Conservation (phyloP, 495 filamentous ascomycete genomes). For the Alectoria sarmentosa region DNA sequence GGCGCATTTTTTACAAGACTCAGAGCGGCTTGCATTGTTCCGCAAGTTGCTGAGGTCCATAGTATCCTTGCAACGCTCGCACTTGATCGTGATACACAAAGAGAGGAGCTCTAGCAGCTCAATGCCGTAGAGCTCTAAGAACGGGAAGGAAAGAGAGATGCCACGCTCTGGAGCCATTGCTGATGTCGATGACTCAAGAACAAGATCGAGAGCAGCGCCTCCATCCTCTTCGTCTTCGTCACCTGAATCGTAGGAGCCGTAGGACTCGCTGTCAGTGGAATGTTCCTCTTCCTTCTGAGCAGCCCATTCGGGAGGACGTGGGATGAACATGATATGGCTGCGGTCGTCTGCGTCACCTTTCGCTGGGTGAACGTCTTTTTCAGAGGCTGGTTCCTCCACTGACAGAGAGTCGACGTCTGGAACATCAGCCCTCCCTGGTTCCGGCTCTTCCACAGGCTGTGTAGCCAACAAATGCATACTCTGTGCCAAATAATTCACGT, state of each 20-base stretch:
- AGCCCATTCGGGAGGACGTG: conserved; percentile 78
- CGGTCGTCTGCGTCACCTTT: conserved; percentile 37
- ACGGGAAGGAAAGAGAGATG: conserved; percentile 75
- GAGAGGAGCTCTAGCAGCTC: conserved; percentile 68
- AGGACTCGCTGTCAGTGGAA: conserved; percentile 38
- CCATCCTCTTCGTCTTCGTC: conserved; percentile 42
- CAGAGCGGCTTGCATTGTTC: conserved; percentile 34
- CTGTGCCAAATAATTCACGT: conserved; percentile 69
- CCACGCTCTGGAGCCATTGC: conserved; percentile 48
- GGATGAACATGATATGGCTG: conserved; percentile 67
- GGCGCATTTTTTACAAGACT: conserved; percentile 72
- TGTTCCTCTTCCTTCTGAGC: conserved; percentile 33
- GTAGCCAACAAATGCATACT: conserved; percentile 67
- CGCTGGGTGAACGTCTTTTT: conserved; percentile 4
- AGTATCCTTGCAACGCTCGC: conserved; percentile 72
- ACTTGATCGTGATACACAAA: conserved; percentile 71
- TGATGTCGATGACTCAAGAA: conserved; percentile 20
- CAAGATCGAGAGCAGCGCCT: conserved; percentile 30
- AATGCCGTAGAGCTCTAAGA: conserved; percentile 71
- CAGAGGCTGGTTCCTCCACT: conserved; percentile 17
- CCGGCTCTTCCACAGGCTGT: conserved; percentile 32
- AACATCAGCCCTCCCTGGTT: conserved; percentile 25
- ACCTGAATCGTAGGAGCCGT: conserved; percentile 36
- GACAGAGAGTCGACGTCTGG: conserved; percentile 15
- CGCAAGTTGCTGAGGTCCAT: conserved; percentile 66